Evolutionary conservation across 106 monocot species (phyloP).

Genomic region (Dendrobium chrysotoxum): DNA sequence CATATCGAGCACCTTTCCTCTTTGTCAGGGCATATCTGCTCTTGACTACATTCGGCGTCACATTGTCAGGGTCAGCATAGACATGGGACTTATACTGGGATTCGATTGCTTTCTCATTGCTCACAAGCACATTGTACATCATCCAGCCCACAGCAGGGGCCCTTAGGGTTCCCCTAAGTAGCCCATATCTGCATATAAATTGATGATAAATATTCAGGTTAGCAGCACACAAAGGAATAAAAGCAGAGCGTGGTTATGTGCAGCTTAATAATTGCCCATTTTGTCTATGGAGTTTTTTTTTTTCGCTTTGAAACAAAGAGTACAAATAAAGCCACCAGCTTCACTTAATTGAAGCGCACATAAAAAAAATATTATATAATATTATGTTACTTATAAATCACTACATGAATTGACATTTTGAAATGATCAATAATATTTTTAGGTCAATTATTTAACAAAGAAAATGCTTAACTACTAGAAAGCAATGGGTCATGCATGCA

Average conservation of each 20-base stretch:
- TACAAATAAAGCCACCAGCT: too few relatives aligned
- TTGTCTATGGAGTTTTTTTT: too few relatives aligned
- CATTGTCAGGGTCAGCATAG: slow-evolving; percentile 80
- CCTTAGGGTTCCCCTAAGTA: slow-evolving; percentile 78
- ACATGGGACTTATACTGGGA: slow-evolving; percentile 96
- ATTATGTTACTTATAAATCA: too few relatives aligned
- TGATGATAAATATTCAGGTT: not conserved
- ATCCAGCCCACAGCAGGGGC: slow-evolving; percentile 92
- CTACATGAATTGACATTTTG: too few relatives aligned
- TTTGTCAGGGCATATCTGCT: slow-evolving; percentile 78
- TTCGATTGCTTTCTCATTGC: slow-evolving; percentile 88
- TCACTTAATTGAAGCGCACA: too few relatives aligned
- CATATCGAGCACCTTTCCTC: slow-evolving; percentile 77
- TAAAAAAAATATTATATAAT: too few relatives aligned
- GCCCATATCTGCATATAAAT: slow-evolving; percentile 57
- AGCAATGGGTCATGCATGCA: too few relatives aligned
- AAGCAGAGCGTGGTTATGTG: not conserved
- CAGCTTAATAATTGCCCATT: too few relatives aligned
- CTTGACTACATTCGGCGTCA: slow-evolving; percentile 56
- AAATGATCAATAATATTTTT: too few relatives aligned
- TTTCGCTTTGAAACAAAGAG: too few relatives aligned
- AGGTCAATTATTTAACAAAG: too few relatives aligned
- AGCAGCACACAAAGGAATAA: not conserved
- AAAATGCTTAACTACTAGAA: too few relatives aligned
- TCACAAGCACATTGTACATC: slow-evolving; percentile 94